Percentiles rank a stretch among this genome's conserved stretches.
These are phyloP conservation scores for Alternaria conjuncta DNA, from an alignment of 2,329 filamentous ascomycete genomes.

Conservation along the genomic window DNA sequence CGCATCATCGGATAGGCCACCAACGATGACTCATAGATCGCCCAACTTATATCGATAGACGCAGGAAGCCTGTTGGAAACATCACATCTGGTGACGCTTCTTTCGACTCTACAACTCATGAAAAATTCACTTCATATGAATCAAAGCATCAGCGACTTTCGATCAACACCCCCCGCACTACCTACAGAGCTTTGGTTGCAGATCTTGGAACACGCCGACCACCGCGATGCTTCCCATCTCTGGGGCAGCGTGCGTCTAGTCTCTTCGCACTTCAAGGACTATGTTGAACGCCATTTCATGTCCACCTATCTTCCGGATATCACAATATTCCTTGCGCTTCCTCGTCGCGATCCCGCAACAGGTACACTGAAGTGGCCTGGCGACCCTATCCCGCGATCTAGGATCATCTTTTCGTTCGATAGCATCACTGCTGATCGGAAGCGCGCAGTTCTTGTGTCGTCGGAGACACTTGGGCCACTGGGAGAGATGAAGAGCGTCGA, in stretches of 20 bases:
- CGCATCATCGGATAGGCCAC: neutral
- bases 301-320: conserved; percentile 19
- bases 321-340: conserved; percentile 22
- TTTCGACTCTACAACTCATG: neutral
- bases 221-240: conserved; percentile 17
- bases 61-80: neutral
- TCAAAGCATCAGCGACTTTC: neutral
- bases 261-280: conserved; percentile 19
- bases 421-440: conserved; percentile 2
- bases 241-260: conserved; percentile 27
- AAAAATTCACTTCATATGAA: neutral
- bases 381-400: conserved; percentile 12
- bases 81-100: neutral
- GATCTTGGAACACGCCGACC: conserved; percentile 13
- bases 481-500: conserved; percentile 13
- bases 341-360: conserved; percentile 24
- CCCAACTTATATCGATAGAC: neutral
- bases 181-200: conserved; percentile 28
- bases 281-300: conserved; percentile 26
- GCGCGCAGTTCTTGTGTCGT: conserved; percentile 16
- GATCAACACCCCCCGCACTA: neutral
- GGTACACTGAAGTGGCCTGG: conserved; percentile 19
- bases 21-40: neutral
- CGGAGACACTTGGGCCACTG: conserved; percentile 3
- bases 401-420: conserved; percentile 17